Evolutionary conservation across 106 monocot genomes (phyloP).

Genomic region (Acanthochlamys bracteata): DNA sequence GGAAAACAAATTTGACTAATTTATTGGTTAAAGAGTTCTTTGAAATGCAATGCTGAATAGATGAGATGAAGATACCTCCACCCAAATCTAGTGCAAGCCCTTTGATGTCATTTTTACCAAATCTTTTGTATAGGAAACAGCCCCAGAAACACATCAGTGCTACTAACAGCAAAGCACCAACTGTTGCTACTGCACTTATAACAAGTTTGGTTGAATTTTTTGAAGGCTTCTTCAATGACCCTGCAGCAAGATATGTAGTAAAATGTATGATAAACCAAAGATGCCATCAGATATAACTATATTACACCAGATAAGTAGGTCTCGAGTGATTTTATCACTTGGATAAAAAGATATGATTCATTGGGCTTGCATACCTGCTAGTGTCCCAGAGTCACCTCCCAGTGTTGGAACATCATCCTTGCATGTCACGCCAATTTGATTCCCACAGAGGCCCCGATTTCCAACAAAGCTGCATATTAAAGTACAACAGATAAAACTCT

Average conservation of each 20-base stretch:
- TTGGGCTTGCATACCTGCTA: too few relatives aligned
- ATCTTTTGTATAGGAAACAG: constrained; percentile 94
- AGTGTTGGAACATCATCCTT: constrained; percentile 38
- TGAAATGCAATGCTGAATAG: background rate
- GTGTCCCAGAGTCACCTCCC: constrained; percentile 25
- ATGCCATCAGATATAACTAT: too few relatives aligned
- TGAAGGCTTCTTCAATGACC: constrained; percentile 21
- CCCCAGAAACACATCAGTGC: constrained; percentile 99
- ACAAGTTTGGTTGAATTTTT: constrained; percentile 70
- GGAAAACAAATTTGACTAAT: too few relatives aligned
- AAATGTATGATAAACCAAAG: too few relatives aligned
- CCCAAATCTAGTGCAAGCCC: constrained; percentile 63
- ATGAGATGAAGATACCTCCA: constrained; percentile 38
- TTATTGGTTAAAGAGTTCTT: background rate
- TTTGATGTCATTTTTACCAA: constrained; percentile 57
- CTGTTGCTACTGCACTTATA: constrained; percentile 93
- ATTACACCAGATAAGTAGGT: too few relatives aligned
- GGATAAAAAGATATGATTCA: too few relatives aligned
- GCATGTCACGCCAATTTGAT: constrained; percentile 56
- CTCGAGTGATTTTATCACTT: too few relatives aligned
- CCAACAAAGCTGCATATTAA: constrained; percentile 56
- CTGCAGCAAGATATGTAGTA: background rate
- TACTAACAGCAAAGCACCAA: constrained; percentile 81
- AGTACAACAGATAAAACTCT: too few relatives aligned
- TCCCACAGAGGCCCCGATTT: constrained; percentile 76